Evolutionary conservation across 2,329 filamentous ascomycete genomes (phyloP).

Genomic region (Stachybotrys echinatus): DNA sequence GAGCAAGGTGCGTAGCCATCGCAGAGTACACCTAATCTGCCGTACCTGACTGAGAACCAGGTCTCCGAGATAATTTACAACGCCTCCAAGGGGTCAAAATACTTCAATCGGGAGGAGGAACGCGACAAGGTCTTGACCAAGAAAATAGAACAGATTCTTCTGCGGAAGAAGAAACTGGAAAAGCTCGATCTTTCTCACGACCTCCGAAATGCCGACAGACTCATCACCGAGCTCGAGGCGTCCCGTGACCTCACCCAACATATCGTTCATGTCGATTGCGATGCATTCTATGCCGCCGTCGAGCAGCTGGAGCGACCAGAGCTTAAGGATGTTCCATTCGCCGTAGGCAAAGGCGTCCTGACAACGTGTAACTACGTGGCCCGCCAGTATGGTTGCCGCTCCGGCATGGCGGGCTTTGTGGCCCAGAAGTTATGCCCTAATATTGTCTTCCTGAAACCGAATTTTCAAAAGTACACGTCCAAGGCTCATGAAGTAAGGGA

Average conservation of each 20-base stretch:
- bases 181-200: constrained; percentile 69
- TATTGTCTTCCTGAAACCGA: constrained; percentile 74
- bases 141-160: constrained; percentile 77
- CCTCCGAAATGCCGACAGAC: constrained; percentile 70
- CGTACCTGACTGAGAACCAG: too few species aligned
- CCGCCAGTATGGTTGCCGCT: constrained; percentile 82
- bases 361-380: constrained; percentile 82
- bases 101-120: constrained; percentile 84
- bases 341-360: constrained; percentile 68
- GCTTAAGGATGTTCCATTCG: constrained; percentile 80
- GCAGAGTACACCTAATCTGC: neutral
- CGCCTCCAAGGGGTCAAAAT: constrained; percentile 93
- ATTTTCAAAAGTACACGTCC: constrained; percentile 84
- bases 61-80: constrained; percentile 97
- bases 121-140: constrained; percentile 77
- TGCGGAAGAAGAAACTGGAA: constrained; percentile 70
- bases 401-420: constrained; percentile 94
- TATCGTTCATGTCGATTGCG: constrained; percentile 91
- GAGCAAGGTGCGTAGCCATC: constrained; percentile 54
- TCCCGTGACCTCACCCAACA: constrained; percentile 76
- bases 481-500: constrained; percentile 86
- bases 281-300: constrained; percentile 95
- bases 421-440: constrained; percentile 90
- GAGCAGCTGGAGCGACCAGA: constrained; percentile 82
- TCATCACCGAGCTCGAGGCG: constrained; percentile 73